phyloP scores from a whole-genome alignment of 352 stramenopile species.

The Phytophthora pseudosyringae region DNA sequence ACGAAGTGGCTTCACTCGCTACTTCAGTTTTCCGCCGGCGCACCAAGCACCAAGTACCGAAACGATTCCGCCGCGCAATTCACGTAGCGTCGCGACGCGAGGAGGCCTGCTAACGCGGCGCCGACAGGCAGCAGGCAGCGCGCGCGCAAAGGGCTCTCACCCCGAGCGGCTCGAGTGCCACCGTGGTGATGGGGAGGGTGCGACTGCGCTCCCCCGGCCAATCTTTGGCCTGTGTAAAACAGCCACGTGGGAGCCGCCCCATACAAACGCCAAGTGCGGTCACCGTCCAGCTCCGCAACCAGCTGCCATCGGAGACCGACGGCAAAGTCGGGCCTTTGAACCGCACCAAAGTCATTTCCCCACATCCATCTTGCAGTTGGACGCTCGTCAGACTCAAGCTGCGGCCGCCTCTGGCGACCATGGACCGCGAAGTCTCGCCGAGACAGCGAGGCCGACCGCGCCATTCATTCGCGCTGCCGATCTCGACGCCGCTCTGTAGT shows the following conservation, averaged over 20 bases:
- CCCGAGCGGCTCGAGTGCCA: conserved; percentile 8
- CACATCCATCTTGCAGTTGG: too few relatives aligned
- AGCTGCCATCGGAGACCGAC: background rate
- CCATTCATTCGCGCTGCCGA: conserved; percentile 2
- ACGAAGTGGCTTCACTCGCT: background rate
- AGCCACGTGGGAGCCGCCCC: background rate
- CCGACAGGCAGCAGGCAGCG: background rate
- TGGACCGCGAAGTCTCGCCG: background rate
- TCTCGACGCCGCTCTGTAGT: conserved; percentile 5
- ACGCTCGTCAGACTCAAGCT: too few relatives aligned
- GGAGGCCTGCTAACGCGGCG: background rate
- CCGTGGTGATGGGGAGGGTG: conserved; percentile 25
- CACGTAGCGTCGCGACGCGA: background rate
- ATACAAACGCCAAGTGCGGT: background rate
- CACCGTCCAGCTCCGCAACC: background rate
- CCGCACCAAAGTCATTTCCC: too few relatives aligned
- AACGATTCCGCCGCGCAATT: background rate
- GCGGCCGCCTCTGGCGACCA: too few relatives aligned
- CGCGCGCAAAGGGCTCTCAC: background rate
- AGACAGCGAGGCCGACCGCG: background rate
- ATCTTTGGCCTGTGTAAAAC: conserved; percentile 1
- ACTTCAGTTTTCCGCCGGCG: background rate
- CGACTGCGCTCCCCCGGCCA: background rate
- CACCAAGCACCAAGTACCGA: background rate
- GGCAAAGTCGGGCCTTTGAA: background rate